These are phyloP conservation scores for Dionaea muscipula DNA, from an alignment of 179 eudicot genomes.

Conservation along the genomic window DNA sequence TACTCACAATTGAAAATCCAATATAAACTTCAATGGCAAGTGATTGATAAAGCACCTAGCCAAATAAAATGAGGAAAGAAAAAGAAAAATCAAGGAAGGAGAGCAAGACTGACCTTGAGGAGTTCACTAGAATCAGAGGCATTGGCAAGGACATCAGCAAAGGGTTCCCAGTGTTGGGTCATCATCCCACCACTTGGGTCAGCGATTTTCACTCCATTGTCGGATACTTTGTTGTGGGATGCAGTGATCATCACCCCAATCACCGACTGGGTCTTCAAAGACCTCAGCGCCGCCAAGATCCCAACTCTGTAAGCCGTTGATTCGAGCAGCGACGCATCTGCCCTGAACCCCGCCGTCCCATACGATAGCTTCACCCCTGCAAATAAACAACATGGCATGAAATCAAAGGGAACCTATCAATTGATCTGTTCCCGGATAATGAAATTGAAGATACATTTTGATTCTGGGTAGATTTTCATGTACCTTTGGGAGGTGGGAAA, in stretches of 20 bases:
- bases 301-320: conserved; percentile 68
- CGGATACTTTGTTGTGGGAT: conserved; percentile 69
- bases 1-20: too few species aligned
- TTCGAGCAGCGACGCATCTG: conserved; percentile 49
- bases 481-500: conserved; percentile 60
- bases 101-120: conserved; percentile 30
- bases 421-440: background rate
- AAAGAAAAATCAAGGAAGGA: background rate
- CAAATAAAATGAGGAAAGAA: too few species aligned
- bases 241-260: conserved; percentile 96
- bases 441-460: background rate
- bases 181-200: conserved; percentile 85
- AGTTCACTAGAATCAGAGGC: conserved; percentile 43
- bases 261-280: conserved; percentile 47
- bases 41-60: too few species aligned
- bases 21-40: too few species aligned
- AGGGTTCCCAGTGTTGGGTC: conserved; percentile 80
- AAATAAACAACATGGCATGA: background rate
- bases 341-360: conserved; percentile 90
- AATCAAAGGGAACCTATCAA: background rate
- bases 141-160: conserved; percentile 69
- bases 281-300: conserved; percentile 71
- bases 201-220: conserved; percentile 84
- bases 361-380: conserved; percentile 68
- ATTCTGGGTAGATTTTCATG: background rate